phyloP scores from a whole-genome alignment of 2,329 filamentous ascomycete genomes.

The Stenocarpella maydis region DNA sequence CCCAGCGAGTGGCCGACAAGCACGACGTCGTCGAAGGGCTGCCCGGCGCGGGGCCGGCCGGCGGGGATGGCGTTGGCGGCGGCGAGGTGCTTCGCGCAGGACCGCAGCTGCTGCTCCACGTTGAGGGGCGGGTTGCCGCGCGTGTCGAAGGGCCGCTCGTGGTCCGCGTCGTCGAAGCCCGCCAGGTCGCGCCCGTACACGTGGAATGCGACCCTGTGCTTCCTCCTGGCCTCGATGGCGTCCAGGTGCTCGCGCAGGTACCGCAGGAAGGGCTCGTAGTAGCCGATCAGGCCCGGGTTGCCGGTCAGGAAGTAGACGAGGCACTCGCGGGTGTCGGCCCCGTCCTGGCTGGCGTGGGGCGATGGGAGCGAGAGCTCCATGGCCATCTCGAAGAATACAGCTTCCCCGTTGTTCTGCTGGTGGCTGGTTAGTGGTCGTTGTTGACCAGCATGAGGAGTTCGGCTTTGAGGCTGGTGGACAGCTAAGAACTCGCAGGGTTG shows the following conservation, averaged over 20 bases:
- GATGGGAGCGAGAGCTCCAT: constrained; percentile 28
- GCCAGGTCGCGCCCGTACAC: constrained; percentile 66
- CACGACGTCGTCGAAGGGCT: constrained; percentile 65
- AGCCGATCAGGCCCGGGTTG: constrained; percentile 78
- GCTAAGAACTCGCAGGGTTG: background rate
- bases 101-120: constrained; percentile 62
- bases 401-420: background rate
- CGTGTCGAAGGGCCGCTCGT: constrained; percentile 52
- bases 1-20: constrained; percentile 80
- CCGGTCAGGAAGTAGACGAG: constrained; percentile 79
- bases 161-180: constrained; percentile 65
- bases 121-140: constrained; percentile 54
- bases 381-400: constrained; percentile 7
- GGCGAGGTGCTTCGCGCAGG: constrained; percentile 49
- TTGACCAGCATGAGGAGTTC: background rate
- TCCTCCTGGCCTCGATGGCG: constrained; percentile 44
- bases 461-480: background rate
- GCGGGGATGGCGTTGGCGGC: constrained; percentile 43
- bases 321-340: constrained; percentile 38
- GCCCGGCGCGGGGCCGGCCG: constrained; percentile 42
- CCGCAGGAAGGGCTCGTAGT: constrained; percentile 74
- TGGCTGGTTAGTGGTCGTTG: background rate
- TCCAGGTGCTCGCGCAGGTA: constrained; percentile 64
- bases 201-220: constrained; percentile 52
- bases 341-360: constrained; percentile 28